phyloP scores from a whole-genome alignment of 1,284 basidiomycete species.

The Marasmius tenuissimus region DNA sequence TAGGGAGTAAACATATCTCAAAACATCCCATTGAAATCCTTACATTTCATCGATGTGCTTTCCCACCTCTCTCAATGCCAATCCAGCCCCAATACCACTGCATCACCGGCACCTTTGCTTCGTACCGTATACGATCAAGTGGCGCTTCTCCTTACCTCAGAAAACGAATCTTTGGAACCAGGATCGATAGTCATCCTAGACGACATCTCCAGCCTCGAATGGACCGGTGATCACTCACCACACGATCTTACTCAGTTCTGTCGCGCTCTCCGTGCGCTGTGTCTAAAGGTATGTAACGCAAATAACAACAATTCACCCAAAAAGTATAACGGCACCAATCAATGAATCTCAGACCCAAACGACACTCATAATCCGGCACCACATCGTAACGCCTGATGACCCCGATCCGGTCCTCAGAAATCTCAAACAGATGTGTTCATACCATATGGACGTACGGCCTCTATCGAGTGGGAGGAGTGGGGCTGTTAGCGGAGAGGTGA shows the following conservation, averaged over 20 bases:
- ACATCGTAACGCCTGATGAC: constrained; percentile 51
- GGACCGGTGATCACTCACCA: constrained; percentile 55
- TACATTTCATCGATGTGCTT: constrained; percentile 54
- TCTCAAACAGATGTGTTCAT: constrained; percentile 57
- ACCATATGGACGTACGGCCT: constrained; percentile 68
- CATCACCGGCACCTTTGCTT: constrained; percentile 12
- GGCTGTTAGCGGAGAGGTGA: constrained; percentile 71
- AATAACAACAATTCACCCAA: neutral
- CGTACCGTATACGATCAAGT: constrained; percentile 3
- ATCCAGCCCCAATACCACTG: constrained; percentile 13
- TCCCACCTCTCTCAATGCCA: constrained; percentile 13
- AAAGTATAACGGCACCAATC: neutral
- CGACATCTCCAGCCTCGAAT: constrained; percentile 62
- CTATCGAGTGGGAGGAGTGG: constrained; percentile 72
- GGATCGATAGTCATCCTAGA: constrained; percentile 61
- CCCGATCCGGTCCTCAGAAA: constrained; percentile 46
- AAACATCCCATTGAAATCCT: constrained; percentile 37
- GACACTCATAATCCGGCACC: constrained; percentile 61
- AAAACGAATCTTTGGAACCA: constrained; percentile 17
- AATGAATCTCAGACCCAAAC: constrained; percentile 39
- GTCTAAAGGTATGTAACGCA: constrained; percentile 46
- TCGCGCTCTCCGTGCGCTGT: constrained; percentile 56
- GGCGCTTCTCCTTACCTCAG: constrained; percentile 22
- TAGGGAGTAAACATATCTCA: constrained; percentile 57
- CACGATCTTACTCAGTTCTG: constrained; percentile 51